phyloP scores from a whole-genome alignment of 2,329 filamentous ascomycete species.

The Fonsecaea monophora region DNA sequence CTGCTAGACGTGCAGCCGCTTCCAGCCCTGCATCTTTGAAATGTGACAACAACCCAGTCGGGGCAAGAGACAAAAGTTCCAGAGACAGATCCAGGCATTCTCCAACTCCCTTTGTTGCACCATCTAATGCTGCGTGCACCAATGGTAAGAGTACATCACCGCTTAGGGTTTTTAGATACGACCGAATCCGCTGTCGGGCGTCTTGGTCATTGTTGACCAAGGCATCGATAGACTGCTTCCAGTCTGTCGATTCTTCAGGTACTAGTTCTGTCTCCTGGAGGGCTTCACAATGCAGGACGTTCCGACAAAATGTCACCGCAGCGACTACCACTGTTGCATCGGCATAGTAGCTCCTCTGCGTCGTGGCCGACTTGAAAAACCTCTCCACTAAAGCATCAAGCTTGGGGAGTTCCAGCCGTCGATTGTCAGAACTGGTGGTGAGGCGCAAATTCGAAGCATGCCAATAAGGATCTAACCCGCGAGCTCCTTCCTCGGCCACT shows the following conservation, averaged over 20 bases:
- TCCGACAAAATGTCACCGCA: constrained; percentile 73
- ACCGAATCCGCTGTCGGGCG: constrained; percentile 30
- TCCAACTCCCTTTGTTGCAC: constrained; percentile 49
- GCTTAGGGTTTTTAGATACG: constrained; percentile 38
- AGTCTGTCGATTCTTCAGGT: constrained; percentile 74
- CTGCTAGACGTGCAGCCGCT: constrained; percentile 51
- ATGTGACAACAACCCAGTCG: constrained; percentile 50
- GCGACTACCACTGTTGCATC: constrained; percentile 65
- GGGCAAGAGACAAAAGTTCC: constrained; percentile 61
- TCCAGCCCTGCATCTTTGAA: constrained; percentile 16
- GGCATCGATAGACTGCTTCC: constrained; percentile 77
- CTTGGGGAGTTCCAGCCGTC: constrained; percentile 47
- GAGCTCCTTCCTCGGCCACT: constrained; percentile 85
- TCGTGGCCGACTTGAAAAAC: constrained; percentile 51
- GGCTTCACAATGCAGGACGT: constrained; percentile 66
- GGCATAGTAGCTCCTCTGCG: constrained; percentile 45
- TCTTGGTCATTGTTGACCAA: constrained; percentile 36
- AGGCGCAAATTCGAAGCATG: constrained; percentile 49
- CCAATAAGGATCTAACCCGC: constrained; percentile 83
- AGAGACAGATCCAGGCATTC: constrained; percentile 59
- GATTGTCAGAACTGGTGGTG: background rate
- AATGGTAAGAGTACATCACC: constrained; percentile 44
- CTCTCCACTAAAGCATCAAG: constrained; percentile 55
- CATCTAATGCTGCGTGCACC: constrained; percentile 54
- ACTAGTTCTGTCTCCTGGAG: constrained; percentile 53